Conservation (phyloP, 2,329 filamentous ascomycete genomes). For the Fusarium coicis region DNA sequence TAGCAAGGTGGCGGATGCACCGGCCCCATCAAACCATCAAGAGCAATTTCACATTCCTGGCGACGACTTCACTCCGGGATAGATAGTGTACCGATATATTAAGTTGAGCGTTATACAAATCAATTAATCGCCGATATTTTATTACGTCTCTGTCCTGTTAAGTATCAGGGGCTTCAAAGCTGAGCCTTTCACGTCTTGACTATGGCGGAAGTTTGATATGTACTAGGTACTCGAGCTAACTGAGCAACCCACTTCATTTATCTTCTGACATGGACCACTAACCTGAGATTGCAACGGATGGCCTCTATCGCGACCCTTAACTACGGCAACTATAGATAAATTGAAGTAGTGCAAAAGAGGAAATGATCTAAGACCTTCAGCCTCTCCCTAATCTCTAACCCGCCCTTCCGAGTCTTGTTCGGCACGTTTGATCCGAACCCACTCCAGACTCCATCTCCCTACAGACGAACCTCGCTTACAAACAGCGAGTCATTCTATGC, state of each 20-base stretch:
- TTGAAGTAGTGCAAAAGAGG: not conserved
- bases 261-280: not conserved
- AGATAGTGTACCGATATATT: no score
- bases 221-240: not conserved
- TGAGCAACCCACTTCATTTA: not conserved
- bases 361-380: not conserved
- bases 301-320: rapidly evolving
- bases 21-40: not conserved
- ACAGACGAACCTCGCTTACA: rapidly evolving
- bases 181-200: rapidly evolving
- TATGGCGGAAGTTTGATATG: not conserved
- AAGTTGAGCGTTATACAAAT: no score
- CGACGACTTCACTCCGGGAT: not conserved
- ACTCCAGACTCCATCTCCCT: not conserved
- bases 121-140: rapidly evolving
- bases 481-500: rapidly evolving
- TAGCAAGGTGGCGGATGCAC: not conserved
- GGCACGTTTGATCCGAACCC: not conserved
- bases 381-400: not conserved
- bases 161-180: not conserved
- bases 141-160: rapidly evolving
- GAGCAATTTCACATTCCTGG: not conserved
- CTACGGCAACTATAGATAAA: rapidly evolving
- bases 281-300: rapidly evolving
- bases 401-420: not conserved